These are phyloP conservation scores for Ophiocordyceps camponoti-saundersi DNA, from an alignment of 2,329 filamentous ascomycete genomes.

Conservation along the genomic window DNA sequence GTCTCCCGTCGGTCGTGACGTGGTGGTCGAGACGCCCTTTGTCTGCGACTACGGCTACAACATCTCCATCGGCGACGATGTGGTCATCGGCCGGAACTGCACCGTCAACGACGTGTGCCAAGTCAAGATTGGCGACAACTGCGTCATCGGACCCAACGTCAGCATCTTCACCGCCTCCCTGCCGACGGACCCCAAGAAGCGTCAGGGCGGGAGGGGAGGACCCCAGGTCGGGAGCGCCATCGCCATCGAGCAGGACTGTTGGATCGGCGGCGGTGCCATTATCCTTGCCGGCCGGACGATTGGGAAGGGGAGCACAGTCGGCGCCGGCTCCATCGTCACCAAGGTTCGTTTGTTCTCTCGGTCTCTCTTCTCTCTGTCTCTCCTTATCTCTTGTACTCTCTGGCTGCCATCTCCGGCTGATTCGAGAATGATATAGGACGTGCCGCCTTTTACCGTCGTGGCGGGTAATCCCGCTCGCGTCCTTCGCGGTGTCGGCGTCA, in stretches of 20 bases:
- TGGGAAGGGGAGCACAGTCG: slow-evolving; percentile 62
- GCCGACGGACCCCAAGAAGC: slow-evolving; percentile 53
- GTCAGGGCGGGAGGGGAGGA: slow-evolving; percentile 53
- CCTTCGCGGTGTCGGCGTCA: slow-evolving; percentile 21
- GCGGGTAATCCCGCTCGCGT: slow-evolving; percentile 54
- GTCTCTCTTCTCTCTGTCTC: neutral
- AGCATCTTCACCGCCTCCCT: slow-evolving; percentile 66
- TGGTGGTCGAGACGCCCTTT: slow-evolving; percentile 75
- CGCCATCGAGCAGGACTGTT: slow-evolving; percentile 70
- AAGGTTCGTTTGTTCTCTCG: slow-evolving; percentile 30
- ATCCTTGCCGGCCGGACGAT: slow-evolving; percentile 69
- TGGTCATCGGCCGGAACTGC: slow-evolving; percentile 69
- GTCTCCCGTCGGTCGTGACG: slow-evolving; percentile 49
- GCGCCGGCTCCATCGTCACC: slow-evolving; percentile 72
- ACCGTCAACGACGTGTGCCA: slow-evolving; percentile 73
- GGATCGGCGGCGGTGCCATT: slow-evolving; percentile 60
- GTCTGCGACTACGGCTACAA: slow-evolving; percentile 94
- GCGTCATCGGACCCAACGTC: slow-evolving; percentile 67
- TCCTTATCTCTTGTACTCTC: neutral
- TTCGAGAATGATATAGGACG: slow-evolving; percentile 23
- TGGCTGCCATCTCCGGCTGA: neutral
- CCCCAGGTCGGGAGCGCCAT: slow-evolving; percentile 55
- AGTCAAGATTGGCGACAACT: slow-evolving; percentile 65
- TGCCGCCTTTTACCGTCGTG: slow-evolving; percentile 51
- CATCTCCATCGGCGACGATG: slow-evolving; percentile 70